Evolutionary conservation across 2,329 filamentous ascomycete genomes (phyloP).

Genomic region (Penicillium paneum): DNA sequence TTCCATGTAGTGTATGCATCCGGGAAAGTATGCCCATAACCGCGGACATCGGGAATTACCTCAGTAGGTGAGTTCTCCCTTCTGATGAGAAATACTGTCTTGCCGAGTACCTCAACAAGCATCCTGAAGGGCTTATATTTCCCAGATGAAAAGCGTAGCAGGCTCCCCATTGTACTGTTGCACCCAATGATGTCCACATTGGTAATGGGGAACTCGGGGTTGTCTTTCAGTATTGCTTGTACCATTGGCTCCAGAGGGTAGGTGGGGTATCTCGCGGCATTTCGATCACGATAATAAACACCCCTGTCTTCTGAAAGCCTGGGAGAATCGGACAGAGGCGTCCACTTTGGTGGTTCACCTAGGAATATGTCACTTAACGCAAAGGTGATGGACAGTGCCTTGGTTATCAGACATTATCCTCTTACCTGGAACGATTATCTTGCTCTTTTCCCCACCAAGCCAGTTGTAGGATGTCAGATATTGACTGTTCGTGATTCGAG

Average conservation of each 20-base stretch:
- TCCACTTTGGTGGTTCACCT: conserved; percentile 55
- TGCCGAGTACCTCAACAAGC: conserved; percentile 54
- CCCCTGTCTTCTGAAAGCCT: conserved; percentile 46
- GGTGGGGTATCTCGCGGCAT: conserved; percentile 32
- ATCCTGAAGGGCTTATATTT: conserved; percentile 55
- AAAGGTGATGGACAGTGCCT: too few relatives aligned
- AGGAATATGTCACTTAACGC: conserved; percentile 4
- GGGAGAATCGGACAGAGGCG: conserved; percentile 36
- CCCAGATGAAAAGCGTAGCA: conserved; percentile 55
- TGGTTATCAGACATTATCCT: background rate
- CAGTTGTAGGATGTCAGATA: conserved; percentile 55
- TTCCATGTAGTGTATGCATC: conserved; percentile 66
- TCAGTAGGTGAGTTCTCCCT: conserved; percentile 60
- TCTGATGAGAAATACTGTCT: conserved; percentile 62
- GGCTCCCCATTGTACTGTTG: conserved; percentile 58
- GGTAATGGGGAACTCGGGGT: conserved; percentile 35
- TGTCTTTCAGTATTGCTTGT: conserved; percentile 39
- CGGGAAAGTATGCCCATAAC: conserved; percentile 65
- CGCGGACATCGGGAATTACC: conserved; percentile 53
- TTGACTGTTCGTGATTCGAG: conserved; percentile 38
- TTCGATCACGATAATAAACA: conserved; percentile 46
- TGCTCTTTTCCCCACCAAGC: conserved; percentile 35
- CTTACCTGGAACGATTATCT: conserved; percentile 49
- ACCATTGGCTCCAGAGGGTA: conserved; percentile 48
- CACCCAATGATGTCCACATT: conserved; percentile 59